Conservation (phyloP, 495 filamentous ascomycete genomes). For the Cercophora samala region DNA sequence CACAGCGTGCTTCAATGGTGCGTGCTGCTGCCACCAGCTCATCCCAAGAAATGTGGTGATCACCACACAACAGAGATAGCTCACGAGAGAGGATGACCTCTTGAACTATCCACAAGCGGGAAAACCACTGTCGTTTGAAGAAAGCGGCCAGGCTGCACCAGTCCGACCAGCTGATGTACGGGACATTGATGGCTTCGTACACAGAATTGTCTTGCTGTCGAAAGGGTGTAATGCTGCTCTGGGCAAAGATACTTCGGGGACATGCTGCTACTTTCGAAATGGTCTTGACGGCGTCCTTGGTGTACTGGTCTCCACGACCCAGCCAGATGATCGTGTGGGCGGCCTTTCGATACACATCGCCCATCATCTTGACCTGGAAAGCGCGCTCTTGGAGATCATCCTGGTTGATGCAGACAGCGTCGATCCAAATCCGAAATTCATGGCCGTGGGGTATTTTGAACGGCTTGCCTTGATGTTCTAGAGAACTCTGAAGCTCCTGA, state of each 20-base stretch:
- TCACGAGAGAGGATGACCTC: constrained; percentile 15
- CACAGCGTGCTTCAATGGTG: constrained; percentile 19
- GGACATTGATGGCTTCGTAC: neutral
- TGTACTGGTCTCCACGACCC: constrained; percentile 21
- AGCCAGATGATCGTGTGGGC: constrained; percentile 36
- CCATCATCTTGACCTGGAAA: constrained; percentile 38
- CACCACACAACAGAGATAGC: constrained; percentile 11
- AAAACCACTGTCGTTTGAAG: constrained; percentile 19
- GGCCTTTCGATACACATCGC: constrained; percentile 34
- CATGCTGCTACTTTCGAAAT: constrained; percentile 9
- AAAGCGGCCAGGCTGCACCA: constrained; percentile 19
- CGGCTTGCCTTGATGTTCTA: neutral
- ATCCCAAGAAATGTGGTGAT: constrained; percentile 3
- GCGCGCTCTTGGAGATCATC: constrained; percentile 29
- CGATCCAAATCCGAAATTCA: constrained; percentile 26
- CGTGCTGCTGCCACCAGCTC: constrained; percentile 12
- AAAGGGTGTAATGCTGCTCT: neutral
- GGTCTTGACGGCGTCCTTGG: neutral
- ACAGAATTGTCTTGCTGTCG: neutral
- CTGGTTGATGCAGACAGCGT: constrained; percentile 43
- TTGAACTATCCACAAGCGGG: constrained; percentile 20
- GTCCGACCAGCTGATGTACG: constrained; percentile 12
- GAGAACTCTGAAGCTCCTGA: neutral
- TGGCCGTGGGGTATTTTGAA: neutral
- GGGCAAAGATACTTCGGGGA: neutral